Evolutionary conservation across 2,329 filamentous ascomycete species (phyloP), one percentile per base, ranked within the genome.

Genomic region (Alternaria sp.): DNA sequence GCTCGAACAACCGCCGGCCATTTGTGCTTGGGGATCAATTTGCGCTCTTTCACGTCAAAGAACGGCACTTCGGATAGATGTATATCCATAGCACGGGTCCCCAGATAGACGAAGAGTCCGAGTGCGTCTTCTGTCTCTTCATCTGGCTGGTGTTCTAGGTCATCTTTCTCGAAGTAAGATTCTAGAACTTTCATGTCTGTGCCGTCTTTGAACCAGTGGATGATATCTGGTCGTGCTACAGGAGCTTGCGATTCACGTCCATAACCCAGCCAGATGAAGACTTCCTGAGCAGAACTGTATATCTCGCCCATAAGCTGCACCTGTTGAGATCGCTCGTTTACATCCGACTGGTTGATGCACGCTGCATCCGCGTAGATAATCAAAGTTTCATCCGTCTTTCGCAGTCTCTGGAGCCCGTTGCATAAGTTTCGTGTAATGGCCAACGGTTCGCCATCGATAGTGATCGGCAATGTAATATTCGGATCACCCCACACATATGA

Each of bases 271-370:
- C 57, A 59, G 5, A 55, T 55, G 11, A 28, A 20, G 2, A 41
- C 34, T 22, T 54, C 44, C 32, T 53, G 7, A 8, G 64, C 58
- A 2, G n/a, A 44, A 8, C 27, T 41, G 8, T 63, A 68, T 18
- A 68, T 57, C 9, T 65, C 51, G 6, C 54, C 36, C 66, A 65
- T 68, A 3, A 60, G 32, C 7, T 52, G 27, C 0, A 68, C 60
- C 50, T 65, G 65, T 3, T 56, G 3, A 3, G 28, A 48, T 5
- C 46, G 18, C 48, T 68, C 64, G 3, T 44, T 22, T 5, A 27
- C n/a, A 38, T 67, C 49, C 0, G 45, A 48, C 25, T 69, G 66
- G 28, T 70, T 63, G 36, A 70, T 64, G 28, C 64, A 68, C 2
- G 59, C 36, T 34, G 62, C 64, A 34, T 68, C 66, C 0, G 50